Evolutionary conservation across 75 land plant genomes (phyloP).

Genomic region (Adiantum capillusveneris): DNA sequence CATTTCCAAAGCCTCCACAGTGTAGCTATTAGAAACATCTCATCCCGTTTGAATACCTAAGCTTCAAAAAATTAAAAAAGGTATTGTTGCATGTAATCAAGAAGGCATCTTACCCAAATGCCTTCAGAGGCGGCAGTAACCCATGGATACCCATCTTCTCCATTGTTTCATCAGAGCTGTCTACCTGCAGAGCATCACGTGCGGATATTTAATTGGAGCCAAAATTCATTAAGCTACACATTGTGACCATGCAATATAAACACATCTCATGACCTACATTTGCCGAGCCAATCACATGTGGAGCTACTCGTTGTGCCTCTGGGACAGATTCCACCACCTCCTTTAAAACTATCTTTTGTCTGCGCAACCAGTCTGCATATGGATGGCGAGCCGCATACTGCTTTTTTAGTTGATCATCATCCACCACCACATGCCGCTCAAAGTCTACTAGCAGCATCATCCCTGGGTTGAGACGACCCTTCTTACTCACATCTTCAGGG

Average conservation of each 20-base stretch:
- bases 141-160: slow-evolving; percentile 90
- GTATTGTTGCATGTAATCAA: not conserved
- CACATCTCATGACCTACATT: slow-evolving; percentile 28
- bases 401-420: slow-evolving; percentile 88
- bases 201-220: too few relatives aligned
- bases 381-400: slow-evolving; percentile 70
- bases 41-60: not conserved
- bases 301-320: slow-evolving; percentile 43
- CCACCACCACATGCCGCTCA: slow-evolving; percentile 88
- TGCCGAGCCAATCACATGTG: slow-evolving; percentile 52
- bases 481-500: slow-evolving; percentile 72
- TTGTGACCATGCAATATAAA: too few relatives aligned
- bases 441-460: slow-evolving; percentile 99
- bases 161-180: slow-evolving; percentile 56
- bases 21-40: slow-evolving; percentile 34
- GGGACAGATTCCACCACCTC: slow-evolving; percentile 75
- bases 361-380: slow-evolving; percentile 85
- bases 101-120: slow-evolving; percentile 67
- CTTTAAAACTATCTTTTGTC: slow-evolving; percentile 72
- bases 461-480: slow-evolving; percentile 97
- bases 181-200: slow-evolving; percentile 33
- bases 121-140: slow-evolving; percentile 75
- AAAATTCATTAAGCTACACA: too few relatives aligned
- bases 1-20: slow-evolving; percentile 92
- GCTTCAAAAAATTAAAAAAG: not conserved